Base-by-base conservation (phyloP, 352 stramenopile species). In the Phytophthora megakarya region DNA sequence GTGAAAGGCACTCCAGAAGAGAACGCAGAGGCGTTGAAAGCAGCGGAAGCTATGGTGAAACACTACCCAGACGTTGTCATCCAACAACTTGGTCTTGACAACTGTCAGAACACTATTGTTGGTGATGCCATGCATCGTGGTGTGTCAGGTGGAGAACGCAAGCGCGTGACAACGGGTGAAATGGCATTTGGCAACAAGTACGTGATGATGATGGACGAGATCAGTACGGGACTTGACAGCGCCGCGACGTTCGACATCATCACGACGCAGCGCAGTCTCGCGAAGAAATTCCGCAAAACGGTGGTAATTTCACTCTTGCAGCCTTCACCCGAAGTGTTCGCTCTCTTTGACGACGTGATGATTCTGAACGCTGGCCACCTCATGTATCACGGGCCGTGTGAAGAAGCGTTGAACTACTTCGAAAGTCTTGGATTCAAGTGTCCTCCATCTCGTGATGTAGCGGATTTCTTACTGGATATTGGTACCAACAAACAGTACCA, bases 381-480 rank as follows among this genome's bases (percentile, higher is more conserved):
- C 26, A 83, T 98, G 37, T 98, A 93, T 61, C 53, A 57, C 46
- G 70, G 70, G 0, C 70, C 70, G 10, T 32, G 63, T 12, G 46
- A 46, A 0, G 5, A 53, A 30, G 65, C 33, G 2, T 19, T 73
- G 40, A 15, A 10, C 6, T 67, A 61, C 49, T 67, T 67, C 9
- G 59, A 61, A 21, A 21, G 2, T 19, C 18, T 54, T 9, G 32
- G 61, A 57, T 65, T 83, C 72, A 52, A 63, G 49, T 53, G 57
- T 38, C 38, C 55, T 67, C 32, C 65, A 55, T 26, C 80, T 80
- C 54, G 46, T 51, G 90, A 98, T 63, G 65, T 92, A 16, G 93
- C 90, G n/a, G 95, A 98, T 70, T 98, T 96, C 68, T 71, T 98
- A 30, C 65, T 96, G 35, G 85, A 84, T 49, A 50, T 88, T 0